Percentiles rank a stretch among this genome's conserved stretches.
These are phyloP conservation scores for Septoria petroselini DNA, from an alignment of 2,329 filamentous ascomycete species.

Conservation along the genomic window DNA sequence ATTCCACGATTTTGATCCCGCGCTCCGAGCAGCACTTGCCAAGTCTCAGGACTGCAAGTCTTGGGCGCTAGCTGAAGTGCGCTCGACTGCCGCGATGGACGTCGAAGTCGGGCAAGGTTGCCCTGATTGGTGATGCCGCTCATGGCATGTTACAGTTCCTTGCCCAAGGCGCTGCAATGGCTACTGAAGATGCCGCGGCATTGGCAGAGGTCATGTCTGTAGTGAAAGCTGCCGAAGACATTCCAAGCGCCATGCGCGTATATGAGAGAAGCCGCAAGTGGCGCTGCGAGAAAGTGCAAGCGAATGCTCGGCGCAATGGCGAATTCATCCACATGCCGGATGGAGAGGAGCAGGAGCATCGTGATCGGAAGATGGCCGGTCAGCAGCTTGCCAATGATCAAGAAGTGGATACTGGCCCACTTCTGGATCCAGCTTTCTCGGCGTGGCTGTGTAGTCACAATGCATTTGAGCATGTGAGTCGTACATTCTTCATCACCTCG, in stretches of 20 bases:
- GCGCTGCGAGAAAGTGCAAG: constrained; percentile 13
- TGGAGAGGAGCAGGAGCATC: constrained; percentile 12
- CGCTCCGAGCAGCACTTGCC: constrained; percentile 1
- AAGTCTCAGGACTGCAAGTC: constrained; percentile 9
- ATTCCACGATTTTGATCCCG: constrained; percentile 11
- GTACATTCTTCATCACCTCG: background rate
- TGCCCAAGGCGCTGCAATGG: constrained; percentile 10
- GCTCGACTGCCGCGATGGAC: constrained; percentile 4
- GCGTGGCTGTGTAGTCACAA: constrained; percentile 3
- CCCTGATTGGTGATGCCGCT: constrained; percentile 7
- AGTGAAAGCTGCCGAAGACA: background rate
- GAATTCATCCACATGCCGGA: constrained; percentile 13
- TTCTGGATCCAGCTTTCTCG: constrained; percentile 1
- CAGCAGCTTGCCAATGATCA: background rate
- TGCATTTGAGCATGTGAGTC: constrained; percentile 9
- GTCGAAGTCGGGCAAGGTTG: constrained; percentile 6
- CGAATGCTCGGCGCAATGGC: constrained; percentile 7
- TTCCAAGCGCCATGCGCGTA: constrained; percentile 2
- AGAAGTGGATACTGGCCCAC: constrained; percentile 9
- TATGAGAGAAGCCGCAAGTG: constrained; percentile 12
- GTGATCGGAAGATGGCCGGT: constrained; percentile 8
- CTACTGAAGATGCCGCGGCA: constrained; percentile 11
- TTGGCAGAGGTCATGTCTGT: background rate
- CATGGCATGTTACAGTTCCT: constrained; percentile 12
- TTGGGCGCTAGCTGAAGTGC: constrained; percentile 10